Base-by-base conservation (phyloP, 805 yeast genomes). In the Jamesozyma gamospora region DNA sequence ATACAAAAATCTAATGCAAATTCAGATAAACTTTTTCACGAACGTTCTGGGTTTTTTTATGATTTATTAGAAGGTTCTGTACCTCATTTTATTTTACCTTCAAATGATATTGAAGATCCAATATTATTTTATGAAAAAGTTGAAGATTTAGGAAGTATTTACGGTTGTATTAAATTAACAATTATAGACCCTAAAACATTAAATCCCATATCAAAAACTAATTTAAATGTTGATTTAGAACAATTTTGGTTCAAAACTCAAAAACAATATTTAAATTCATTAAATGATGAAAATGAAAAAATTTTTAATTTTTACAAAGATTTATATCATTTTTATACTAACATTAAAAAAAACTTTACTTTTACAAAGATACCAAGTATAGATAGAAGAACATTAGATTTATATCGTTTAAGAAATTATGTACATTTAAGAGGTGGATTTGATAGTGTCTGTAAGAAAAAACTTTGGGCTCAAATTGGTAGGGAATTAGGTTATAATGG, bases 391-490 rank as follows among this genome's bases (percentile, higher is more conserved):
- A 72, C 78, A 1, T 56, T 83, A 32, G 88, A 83, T 58, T 62
- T 83, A 28, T 82, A 68, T 56, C 65, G 74, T 32, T 58, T 83
- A 30, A 70, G 73, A 48, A 63, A 70, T 29, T 67, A 75, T 12
- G 92, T 84, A 1, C 63, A 70, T 15, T 53, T 72, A 14, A 65
- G 81, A 43, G 92, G 92, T 15, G 94, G 94, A 0, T 77, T 68
- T 53, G 66, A 67, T 10, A 66, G 60, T 10, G 87, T 84, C n/a
- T 72, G 81, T 34, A 58, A 69, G 40, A 71, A 71, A 41, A 81
- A 82, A 51, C 65, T 75, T 34, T 85, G 95, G 95, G 86, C 86
- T 1, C 86, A 82, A 52, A 72, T 85, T 9, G 90, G 90, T 12
- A 67, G 87, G 40, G 94, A 83, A 49, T 62, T 85, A 36, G 94